These are phyloP conservation scores for Pythium pectinolyticum DNA, from an alignment of 352 stramenopile genomes.

Conservation along the genomic window DNA sequence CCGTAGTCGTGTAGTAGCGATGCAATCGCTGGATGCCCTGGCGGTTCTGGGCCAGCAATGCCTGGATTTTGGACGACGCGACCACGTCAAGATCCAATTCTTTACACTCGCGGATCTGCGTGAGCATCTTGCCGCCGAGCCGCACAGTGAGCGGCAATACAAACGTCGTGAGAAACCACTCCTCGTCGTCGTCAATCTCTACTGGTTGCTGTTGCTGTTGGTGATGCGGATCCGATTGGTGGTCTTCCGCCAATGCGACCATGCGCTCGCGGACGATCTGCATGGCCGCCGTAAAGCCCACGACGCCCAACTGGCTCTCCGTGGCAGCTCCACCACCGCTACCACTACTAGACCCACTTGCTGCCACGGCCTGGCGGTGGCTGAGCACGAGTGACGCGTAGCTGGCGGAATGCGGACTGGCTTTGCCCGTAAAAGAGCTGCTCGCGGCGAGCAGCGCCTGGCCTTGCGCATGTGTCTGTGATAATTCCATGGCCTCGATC, in stretches of 20 bases:
- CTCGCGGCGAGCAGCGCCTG: neutral
- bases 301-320: constrained; percentile 34
- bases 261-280: constrained; percentile 56
- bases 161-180: constrained; percentile 62
- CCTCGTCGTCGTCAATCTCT: constrained; percentile 63
- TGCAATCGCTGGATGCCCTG: constrained; percentile 46
- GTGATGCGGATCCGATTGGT: constrained; percentile 22
- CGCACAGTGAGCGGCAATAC: constrained; percentile 52
- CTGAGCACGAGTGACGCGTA: constrained; percentile 26
- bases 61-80: constrained; percentile 19
- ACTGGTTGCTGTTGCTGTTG: constrained; percentile 19
- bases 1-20: constrained; percentile 62
- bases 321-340: constrained; percentile 10
- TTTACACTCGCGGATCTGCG: constrained; percentile 51
- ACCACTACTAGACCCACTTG: neutral
- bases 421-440: constrained; percentile 3
- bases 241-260: constrained; percentile 45
- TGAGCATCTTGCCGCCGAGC: constrained; percentile 45
- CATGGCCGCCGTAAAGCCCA: constrained; percentile 57
- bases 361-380: constrained; percentile 29
- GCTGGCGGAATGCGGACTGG: constrained; percentile 18
- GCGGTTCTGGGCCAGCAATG: constrained; percentile 39
- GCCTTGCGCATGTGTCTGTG: constrained; percentile 1
- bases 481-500: constrained; percentile 34
- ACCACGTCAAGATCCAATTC: constrained; percentile 48